phyloP scores from a whole-genome alignment of 2,329 filamentous ascomycete genomes.

The Colletotrichum tanaceti region DNA sequence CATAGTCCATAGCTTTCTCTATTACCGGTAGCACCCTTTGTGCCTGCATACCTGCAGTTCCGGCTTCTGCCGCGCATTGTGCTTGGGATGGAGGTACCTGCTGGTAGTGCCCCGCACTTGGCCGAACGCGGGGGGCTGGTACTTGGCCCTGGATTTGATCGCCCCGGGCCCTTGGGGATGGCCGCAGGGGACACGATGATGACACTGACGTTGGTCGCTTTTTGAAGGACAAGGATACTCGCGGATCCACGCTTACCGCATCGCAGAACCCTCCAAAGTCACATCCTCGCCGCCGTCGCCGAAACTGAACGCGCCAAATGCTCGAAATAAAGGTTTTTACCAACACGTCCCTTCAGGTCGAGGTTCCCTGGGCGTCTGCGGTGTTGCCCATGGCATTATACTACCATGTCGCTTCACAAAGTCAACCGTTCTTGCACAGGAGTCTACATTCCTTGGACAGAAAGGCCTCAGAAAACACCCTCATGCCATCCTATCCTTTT shows the following conservation, averaged over 20 bases:
- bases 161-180: constrained; percentile 15
- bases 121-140: constrained; percentile 33
- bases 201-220: constrained; percentile 14
- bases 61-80: neutral
- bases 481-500: neutral
- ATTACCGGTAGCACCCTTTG: constrained; percentile 17
- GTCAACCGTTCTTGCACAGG: neutral
- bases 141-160: constrained; percentile 12
- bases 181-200: constrained; percentile 18
- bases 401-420: neutral
- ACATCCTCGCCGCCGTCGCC: constrained; percentile 25
- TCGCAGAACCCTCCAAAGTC: constrained; percentile 26
- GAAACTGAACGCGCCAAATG: constrained; percentile 5
- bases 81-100: constrained; percentile 12
- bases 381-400: neutral
- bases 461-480: neutral
- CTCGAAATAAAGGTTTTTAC: neutral
- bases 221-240: constrained; percentile 18
- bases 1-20: constrained; percentile 4
- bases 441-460: too few species aligned
- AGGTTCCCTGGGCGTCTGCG: neutral
- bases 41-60: constrained; percentile 18
- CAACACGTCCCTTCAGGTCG: neutral
- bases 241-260: constrained; percentile 28
- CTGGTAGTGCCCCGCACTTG: constrained; percentile 26